These are phyloP conservation scores for Plectosphaerella cucumerina DNA, from an alignment of 2,329 filamentous ascomycete species.

Conservation along the genomic window DNA sequence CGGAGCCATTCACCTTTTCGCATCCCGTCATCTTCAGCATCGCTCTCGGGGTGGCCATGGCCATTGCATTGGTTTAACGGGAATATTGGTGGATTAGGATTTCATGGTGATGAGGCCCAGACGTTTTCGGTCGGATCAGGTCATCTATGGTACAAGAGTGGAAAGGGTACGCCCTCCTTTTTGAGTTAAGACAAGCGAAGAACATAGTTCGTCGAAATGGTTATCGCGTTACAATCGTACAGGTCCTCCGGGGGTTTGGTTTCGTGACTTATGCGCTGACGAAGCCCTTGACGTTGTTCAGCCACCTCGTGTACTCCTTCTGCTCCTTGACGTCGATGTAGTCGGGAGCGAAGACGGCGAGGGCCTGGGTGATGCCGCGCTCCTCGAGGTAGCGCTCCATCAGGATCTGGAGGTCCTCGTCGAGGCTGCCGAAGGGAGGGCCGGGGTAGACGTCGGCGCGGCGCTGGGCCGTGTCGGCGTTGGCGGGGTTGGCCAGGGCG, in stretches of 20 bases:
- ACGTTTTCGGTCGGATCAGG: neutral
- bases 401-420: constrained; percentile 90
- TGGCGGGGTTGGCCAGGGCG: constrained; percentile 70
- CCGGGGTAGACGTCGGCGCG: constrained; percentile 81
- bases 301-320: constrained; percentile 90
- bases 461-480: constrained; percentile 71
- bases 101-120: neutral
- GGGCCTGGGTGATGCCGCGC: constrained; percentile 79
- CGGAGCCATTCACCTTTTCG: too few relatives aligned
- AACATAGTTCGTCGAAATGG: constrained; percentile 5
- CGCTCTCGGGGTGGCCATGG: neutral
- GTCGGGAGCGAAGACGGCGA: constrained; percentile 89
- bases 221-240: constrained; percentile 11
- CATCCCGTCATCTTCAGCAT: neutral
- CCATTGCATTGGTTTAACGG: neutral
- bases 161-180: constrained; percentile 8
- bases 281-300: constrained; percentile 82
- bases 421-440: constrained; percentile 88
- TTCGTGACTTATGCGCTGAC: constrained; percentile 57
- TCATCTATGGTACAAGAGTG: constrained; percentile 14
- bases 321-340: constrained; percentile 99
- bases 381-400: constrained; percentile 94
- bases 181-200: constrained; percentile 8
- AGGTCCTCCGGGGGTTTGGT: constrained; percentile 2
- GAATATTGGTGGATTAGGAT: neutral